Base-by-base conservation (phyloP, 805 yeast species). In the Hanseniaspora vineae region DNA sequence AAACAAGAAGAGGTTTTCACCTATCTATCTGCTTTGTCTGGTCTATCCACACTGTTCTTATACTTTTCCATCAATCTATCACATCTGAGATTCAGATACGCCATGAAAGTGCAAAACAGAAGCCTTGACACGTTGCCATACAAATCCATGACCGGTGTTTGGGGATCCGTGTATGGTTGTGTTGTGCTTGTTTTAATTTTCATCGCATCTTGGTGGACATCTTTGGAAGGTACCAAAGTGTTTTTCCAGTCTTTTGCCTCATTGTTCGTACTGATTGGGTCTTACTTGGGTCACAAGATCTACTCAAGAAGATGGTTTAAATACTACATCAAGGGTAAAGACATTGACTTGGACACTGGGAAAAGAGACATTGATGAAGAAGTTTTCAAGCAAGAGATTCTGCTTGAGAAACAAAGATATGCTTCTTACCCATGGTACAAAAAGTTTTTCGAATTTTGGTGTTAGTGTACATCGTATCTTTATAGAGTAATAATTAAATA, bases 161-260 rank as follows among this genome's bases (percentile, higher is more conserved):
- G 55, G 49, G 89, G 89, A 40, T 78, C 89, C 2, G 59, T 60
- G 52, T 72, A 72, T 54, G 89, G 90, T 48, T 59, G 74, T 23
- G 31, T 64, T 9, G 65, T 84, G 48, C 73, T 78, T 58, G 49
- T 71, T 45, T 62, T 80, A 51, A 79, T 83, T 44, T 65, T 84
- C 43, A 66, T 76, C 44, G 83, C 86, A 37, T 85, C 82, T 60
- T 83, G 84, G 69, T 84, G 89, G 89, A 70, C 78, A 47, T 85
- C 89, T 2, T 66, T 83, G 44, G 42, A 18, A 37, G 17, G 40
- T 17, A 18, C 17, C 19, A 14, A 37, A 14, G n/a, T n/a, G 6
- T 37, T 37, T 18, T 37, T 37, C 17, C 19, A 37, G n/a, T 37
- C 40, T 18, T 37, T 37, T 37, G 40, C 40, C 5, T 78, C 86